Evolutionary conservation across 176 grass and related monocot species (phyloP), one percentile per base, ranked within the genome.

Genomic region (Eremochloa ophiuroides): DNA sequence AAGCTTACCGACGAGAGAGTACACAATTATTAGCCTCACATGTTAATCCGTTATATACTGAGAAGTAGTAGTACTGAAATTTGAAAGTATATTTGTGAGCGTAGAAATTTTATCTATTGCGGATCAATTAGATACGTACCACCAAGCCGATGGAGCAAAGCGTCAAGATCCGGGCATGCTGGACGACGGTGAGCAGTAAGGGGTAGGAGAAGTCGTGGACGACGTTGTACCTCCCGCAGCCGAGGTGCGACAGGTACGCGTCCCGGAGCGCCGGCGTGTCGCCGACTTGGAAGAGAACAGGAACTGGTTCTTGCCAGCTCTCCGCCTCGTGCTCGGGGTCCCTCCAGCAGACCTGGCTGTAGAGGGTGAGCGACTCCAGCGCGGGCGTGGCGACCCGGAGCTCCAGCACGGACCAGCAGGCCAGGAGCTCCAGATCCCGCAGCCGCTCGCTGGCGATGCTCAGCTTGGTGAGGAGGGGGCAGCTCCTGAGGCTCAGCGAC

Each of bases 401-500:
- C 10, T 70, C 47, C 9, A 22, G 22, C 47, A 78, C 66, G 29
- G 4, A 9, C 2, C 7, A 30, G 69, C 92, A n/a, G n/a, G n/a
- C n/a, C n/a, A n/a, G n/a, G 44, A 91, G 66, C 35, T 79, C 22
- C 66, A 94, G 66, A 23, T 30, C 47, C 42, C 39, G 80, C 74
- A 94, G 83, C 35, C 41, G 79, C 62, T 81, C 33, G 20, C 88
- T 80, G 9, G 44, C 20, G 74, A 94, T 10, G 11, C 65, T 82
- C 53, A 87, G 66, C 0, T 25, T 0, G 18, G 2, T 15, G 64
- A 88, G 84, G 2, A 18, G 25, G 28, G 31, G 17, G 65, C 93
- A 95, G 55, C 61, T 80, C 51, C 38, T 73, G 30, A 95, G 84
- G 38, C 68, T 90, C 17, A 95, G 74, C 47, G 61, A 77, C 71